phyloP scores from a whole-genome alignment of 768 basidiomycete genomes.

The Fibroporia radiculosa region DNA sequence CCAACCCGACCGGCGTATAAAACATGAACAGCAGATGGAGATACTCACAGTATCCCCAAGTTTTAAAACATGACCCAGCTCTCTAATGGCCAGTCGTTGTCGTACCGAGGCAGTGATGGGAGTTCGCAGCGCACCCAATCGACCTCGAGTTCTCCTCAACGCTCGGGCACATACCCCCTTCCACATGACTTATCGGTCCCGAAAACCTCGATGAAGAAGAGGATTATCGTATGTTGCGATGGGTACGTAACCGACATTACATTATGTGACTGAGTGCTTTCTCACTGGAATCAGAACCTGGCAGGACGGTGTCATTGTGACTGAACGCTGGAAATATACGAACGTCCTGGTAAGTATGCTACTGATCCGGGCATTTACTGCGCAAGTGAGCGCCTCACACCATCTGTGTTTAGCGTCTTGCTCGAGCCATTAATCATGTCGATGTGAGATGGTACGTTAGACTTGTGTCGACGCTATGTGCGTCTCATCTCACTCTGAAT shows the following conservation, averaged over 20 bases:
- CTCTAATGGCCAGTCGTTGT: too few species aligned
- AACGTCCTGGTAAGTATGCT: conserved; percentile 21
- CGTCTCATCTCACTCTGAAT: not conserved
- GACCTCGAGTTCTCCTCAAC: too few species aligned
- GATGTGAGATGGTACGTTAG: conserved; percentile 22
- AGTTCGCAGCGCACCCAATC: too few species aligned
- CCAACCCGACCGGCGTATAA: too few species aligned
- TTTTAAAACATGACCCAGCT: too few species aligned
- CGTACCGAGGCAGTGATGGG: too few species aligned
- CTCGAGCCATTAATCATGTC: conserved; percentile 23
- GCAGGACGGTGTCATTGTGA: conserved; percentile 45
- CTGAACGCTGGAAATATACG: conserved; percentile 24
- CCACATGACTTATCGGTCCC: too few species aligned
- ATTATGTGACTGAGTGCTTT: not conserved
- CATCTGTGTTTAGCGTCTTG: conserved; percentile 17
- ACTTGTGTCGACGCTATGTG: not conserved
- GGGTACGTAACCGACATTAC: conserved; percentile 37
- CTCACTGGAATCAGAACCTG: conserved; percentile 43
- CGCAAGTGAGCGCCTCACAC: not conserved
- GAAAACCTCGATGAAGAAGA: conserved; percentile 38
- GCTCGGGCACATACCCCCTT: not conserved
- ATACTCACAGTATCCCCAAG: too few species aligned
- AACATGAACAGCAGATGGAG: too few species aligned
- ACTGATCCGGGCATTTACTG: not conserved
- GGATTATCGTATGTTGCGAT: conserved; percentile 70